phyloP scores from a whole-genome alignment of 805 yeast genomes.

The Metschnikowia shivogae region DNA sequence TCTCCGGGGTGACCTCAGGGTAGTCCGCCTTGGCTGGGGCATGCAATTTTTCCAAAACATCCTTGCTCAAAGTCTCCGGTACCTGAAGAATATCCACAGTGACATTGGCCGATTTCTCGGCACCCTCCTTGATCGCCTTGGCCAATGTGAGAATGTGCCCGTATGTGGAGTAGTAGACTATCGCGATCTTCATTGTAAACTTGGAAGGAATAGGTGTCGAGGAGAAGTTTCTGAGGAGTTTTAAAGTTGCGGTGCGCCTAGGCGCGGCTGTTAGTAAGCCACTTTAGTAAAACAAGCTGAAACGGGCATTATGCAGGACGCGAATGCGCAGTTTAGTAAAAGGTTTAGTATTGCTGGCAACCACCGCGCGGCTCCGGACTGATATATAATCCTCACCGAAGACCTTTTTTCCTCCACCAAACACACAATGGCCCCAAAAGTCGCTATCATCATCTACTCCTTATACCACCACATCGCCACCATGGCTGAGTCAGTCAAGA shows the following conservation, averaged over 20 bases:
- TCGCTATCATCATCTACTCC: conserved; percentile 77
- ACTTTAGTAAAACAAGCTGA: neutral
- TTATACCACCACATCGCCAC: conserved; percentile 72
- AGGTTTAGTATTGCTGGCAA: neutral
- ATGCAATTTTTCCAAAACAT: conserved; percentile 17
- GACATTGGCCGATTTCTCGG: conserved; percentile 13
- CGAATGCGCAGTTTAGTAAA: conserved; percentile 1
- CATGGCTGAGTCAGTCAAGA: conserved; percentile 64
- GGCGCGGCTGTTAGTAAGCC: neutral
- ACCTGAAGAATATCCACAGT: conserved; percentile 66
- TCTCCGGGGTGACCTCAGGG: conserved; percentile 19
- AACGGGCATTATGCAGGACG: neutral
- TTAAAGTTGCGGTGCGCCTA: neutral
- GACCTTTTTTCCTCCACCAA: neutral
- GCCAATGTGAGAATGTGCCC: conserved; percentile 18
- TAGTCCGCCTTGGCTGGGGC: conserved; percentile 19
- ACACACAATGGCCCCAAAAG: conserved; percentile 34
- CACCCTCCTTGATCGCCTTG: conserved; percentile 16
- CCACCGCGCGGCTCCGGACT: neutral
- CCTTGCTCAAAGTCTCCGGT: conserved; percentile 21
- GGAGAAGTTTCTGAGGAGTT: neutral
- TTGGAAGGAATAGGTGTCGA: neutral
- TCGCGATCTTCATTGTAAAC: conserved; percentile 17
- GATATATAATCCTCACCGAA: neutral
- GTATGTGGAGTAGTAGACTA: conserved; percentile 18